Percentiles rank a stretch among this genome's conserved stretches.
Evolutionary conservation across 2,329 filamentous ascomycete genomes (phyloP).

Genomic region (Fusarium decemcellulare): DNA sequence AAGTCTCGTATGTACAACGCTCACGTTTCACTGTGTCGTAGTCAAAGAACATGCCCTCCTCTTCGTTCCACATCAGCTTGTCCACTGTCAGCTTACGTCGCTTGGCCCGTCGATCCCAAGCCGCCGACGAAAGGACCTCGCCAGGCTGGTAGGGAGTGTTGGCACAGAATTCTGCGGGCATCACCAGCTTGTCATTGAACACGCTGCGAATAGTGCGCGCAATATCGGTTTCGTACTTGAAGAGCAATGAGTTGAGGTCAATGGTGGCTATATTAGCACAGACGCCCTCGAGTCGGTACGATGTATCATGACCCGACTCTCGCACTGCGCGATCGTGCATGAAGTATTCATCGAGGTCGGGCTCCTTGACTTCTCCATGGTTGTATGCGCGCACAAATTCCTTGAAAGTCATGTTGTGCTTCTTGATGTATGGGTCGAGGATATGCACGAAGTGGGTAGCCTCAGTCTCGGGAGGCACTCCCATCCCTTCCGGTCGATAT

Average conservation of each 20-base stretch:
- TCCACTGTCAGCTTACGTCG: slow-evolving; percentile 88
- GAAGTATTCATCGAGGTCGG: slow-evolving; percentile 95
- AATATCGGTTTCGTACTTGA: slow-evolving; percentile 98
- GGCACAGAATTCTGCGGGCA: slow-evolving; percentile 86
- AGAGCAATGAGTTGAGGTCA: slow-evolving; percentile 93
- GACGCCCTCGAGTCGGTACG: slow-evolving; percentile 90
- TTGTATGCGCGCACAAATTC: slow-evolving; percentile 95
- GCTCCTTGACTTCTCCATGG: slow-evolving; percentile 79
- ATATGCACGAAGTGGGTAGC: slow-evolving; percentile 89
- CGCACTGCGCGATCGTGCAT: slow-evolving; percentile 95
- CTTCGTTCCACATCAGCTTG: slow-evolving; percentile 93
- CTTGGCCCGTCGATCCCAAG: slow-evolving; percentile 92
- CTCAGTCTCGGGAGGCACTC: slow-evolving; percentile 93
- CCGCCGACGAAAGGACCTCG: slow-evolving; percentile 84
- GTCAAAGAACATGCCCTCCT: slow-evolving; percentile 97
- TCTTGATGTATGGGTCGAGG: slow-evolving; percentile 84
- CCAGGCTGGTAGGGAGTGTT: slow-evolving; percentile 73
- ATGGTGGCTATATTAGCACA: slow-evolving; percentile 93
- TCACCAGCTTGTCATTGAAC: slow-evolving; percentile 85
- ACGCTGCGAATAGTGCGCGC: slow-evolving; percentile 85
- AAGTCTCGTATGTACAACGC: slow-evolving; percentile 88
- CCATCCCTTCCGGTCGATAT: slow-evolving; percentile 86
- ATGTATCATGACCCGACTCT: slow-evolving; percentile 97
- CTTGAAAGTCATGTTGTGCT: slow-evolving; percentile 84
- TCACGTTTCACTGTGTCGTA: slow-evolving; percentile 89